Conservation (phyloP, 1,139 yeast species). For the Williopsis jadinii region DNA sequence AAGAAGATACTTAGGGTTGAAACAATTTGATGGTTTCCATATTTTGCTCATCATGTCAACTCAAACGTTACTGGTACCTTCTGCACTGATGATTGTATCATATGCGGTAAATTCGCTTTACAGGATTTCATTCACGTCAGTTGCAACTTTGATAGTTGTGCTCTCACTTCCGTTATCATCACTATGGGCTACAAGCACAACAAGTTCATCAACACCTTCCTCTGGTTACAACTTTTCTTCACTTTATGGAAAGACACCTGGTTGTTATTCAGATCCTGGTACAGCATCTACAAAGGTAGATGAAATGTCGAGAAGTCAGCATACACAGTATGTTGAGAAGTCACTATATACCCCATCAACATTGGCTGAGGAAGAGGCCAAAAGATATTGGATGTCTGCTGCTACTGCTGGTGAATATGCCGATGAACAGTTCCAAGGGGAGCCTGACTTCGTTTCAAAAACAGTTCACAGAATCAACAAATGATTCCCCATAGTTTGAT, state of each 20-base stretch:
- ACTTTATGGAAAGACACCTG: conserved; percentile 14
- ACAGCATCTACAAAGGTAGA: conserved; percentile 9
- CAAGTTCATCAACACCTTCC: conserved; percentile 33
- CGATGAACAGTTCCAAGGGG: conserved; percentile 9
- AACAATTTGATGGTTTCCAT: conserved; percentile 77
- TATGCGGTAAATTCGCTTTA: conserved; percentile 28
- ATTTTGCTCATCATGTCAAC: conserved; percentile 69
- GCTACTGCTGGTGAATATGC: conserved; percentile 11
- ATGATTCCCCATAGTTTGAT: background rate
- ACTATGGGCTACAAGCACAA: conserved; percentile 76
- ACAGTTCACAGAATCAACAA: conserved; percentile 15
- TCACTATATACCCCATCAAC: conserved; percentile 24
- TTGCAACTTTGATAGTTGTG: conserved; percentile 42
- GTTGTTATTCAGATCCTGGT: conserved; percentile 12
- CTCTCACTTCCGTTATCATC: conserved; percentile 76
- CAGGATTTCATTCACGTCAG: conserved; percentile 29
- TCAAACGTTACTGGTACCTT: conserved; percentile 80
- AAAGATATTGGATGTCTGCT: conserved; percentile 24
- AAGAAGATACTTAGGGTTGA: conserved; percentile 69
- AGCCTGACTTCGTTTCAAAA: conserved; percentile 15
- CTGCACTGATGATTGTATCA: conserved; percentile 53
- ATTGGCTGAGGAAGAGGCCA: conserved; percentile 27
- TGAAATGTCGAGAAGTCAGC: background rate
- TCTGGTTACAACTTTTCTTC: conserved; percentile 10
- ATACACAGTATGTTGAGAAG: conserved; percentile 6